These are phyloP conservation scores for Eutrema japonicum DNA, from an alignment of 345 rosid species.

Conservation along the genomic window DNA sequence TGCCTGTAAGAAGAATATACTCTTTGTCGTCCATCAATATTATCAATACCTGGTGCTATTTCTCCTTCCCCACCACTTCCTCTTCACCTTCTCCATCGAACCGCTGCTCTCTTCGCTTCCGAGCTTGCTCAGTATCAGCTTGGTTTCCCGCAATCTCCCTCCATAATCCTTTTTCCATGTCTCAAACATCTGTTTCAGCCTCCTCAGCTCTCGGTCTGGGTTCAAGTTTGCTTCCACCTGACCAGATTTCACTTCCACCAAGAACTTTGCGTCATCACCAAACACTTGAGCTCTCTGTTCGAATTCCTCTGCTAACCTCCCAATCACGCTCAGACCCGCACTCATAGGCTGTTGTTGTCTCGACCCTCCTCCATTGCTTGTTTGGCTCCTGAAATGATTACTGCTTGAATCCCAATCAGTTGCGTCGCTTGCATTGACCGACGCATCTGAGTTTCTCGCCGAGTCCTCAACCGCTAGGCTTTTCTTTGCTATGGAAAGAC, in stretches of 20 bases:
- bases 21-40: conserved; percentile 27
- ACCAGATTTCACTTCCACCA: conserved; percentile 97
- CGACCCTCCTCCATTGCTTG: conserved; percentile 65
- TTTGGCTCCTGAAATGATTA: conserved; percentile 56
- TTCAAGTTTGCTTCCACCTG: conserved; percentile 94
- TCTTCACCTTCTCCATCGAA: conserved; percentile 67
- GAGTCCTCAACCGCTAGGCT: conserved; percentile 90
- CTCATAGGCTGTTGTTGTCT: conserved; percentile 65
- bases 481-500: conserved; percentile 96
- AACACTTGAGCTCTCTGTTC: conserved; percentile 97
- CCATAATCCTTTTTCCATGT: conserved; percentile 98
- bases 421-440: conserved; percentile 79
- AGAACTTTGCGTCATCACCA: conserved; percentile 92
- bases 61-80: conserved; percentile 98
- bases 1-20: conserved; percentile 33
- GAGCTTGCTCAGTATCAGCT: conserved; percentile 80
- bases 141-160: conserved; percentile 78
- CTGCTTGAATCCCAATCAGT: conserved; percentile 79
- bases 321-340: conserved; percentile 83
- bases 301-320: conserved; percentile 89
- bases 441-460: conserved; percentile 86
- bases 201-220: conserved; percentile 82
- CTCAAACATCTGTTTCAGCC: conserved; percentile 95
- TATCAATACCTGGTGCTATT: conserved; percentile 76
- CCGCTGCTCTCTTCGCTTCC: conserved; percentile 80